Evolutionary conservation across 371 early-diverging fungal species (phyloP), one percentile per base, ranked within the genome.

Genomic region (Syncephalis plumigaleata): DNA sequence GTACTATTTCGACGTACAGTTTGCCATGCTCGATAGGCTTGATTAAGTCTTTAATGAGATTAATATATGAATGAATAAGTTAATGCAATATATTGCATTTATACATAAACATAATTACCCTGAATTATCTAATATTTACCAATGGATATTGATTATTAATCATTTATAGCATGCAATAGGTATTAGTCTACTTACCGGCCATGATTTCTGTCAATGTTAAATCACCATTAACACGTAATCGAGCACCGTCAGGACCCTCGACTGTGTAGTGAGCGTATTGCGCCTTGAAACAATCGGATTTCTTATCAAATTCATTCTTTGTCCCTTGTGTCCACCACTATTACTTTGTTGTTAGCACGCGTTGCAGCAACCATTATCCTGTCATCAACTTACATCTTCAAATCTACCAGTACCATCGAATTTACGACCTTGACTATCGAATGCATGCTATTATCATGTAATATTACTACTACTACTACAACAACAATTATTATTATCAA

Each of bases 281-380:
- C 9, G 72, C 50, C 11, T 69, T 57, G 46, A 77, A 79, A 53
- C 82, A 82, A 27, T 64, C 45, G 0, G 77, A 58, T 43, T 62
- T 56, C 21, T 62, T 43, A 26, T 74, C 61, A 49, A 80, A 81
- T 24, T 61, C 60, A 16, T 50, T 39, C 7, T 55, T 43, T 0
- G 79, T 65, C 15, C 55, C 42, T 21, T 68, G 57, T 2, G 70
- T 53, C 85, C 84, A 83, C 84, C 85, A 84, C 44, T 73, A 59
- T 2, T 7, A 46, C 26, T 44, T 7, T 36, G 27, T 15, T 39
- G 20, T n/a, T 22, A 13, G 8, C 27, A 25, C 1, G 15, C 13
- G 9, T n/a, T n/a, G 17, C 15, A 39, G 22, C 22, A 36, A 20
- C n/a, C 4, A 40, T 36, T 27, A 46, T n/a, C 39, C 24, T 2